Percentiles rank a stretch among this genome's conserved stretches.
These are phyloP conservation scores for Penstemon barbatus DNA, from an alignment of 257 asterid species.

Conservation along the genomic window DNA sequence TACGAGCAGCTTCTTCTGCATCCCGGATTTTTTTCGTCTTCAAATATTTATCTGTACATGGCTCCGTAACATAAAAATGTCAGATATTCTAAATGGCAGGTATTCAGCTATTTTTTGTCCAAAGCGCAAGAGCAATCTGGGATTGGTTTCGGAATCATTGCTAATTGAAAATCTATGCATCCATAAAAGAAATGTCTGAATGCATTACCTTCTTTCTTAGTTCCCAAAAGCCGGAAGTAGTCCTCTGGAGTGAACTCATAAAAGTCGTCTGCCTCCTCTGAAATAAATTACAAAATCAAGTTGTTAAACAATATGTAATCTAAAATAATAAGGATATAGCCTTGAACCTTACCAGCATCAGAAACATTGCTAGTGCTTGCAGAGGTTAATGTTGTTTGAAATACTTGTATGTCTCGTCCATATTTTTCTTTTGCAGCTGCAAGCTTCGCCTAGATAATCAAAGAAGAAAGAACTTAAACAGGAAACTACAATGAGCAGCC, in stretches of 20 bases:
- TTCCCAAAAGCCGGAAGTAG: conserved; percentile 65
- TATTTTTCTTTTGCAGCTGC: conserved; percentile 81
- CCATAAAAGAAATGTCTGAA: conserved; percentile 10
- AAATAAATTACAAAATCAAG: conserved; percentile 17
- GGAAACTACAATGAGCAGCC: conserved; percentile 12
- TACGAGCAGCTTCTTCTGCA: conserved; percentile 87
- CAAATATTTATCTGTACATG: conserved; percentile 60
- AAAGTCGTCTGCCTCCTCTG: conserved; percentile 81
- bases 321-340: conserved; percentile 20
- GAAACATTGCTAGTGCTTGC: conserved; percentile 46
- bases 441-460: conserved; percentile 55
- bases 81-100: neutral
- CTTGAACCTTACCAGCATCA: conserved; percentile 43
- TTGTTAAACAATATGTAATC: conserved; percentile 10
- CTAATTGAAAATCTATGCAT: conserved; percentile 6
- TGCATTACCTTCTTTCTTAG: conserved; percentile 80
- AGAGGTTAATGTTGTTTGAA: conserved; percentile 67
- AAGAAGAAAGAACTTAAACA: conserved; percentile 24
- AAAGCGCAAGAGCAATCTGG: conserved; percentile 10
- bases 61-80: conserved; percentile 22
- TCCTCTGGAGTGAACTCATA: conserved; percentile 95
- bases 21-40: conserved; percentile 88
- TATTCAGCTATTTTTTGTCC: neutral
- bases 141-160: conserved; percentile 13
- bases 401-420: conserved; percentile 81